Percentiles rank a stretch among this genome's conserved stretches.
phyloP scores from a whole-genome alignment of 2,329 filamentous ascomycete species.

The Trichoderma oligosporum region DNA sequence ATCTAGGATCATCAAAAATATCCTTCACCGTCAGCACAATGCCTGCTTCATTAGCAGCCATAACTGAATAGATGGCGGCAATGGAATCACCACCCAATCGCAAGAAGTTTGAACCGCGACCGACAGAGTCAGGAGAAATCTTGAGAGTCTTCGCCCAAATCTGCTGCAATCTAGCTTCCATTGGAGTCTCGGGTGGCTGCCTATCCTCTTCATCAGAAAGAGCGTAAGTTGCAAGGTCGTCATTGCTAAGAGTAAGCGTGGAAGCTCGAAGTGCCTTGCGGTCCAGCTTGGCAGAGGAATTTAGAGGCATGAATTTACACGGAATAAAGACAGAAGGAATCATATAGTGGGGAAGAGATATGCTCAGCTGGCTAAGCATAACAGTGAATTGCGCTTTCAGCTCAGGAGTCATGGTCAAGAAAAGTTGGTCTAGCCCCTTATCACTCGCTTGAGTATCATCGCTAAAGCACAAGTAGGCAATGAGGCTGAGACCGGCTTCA shows the following conservation, averaged over 20 bases:
- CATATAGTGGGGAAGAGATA: slow-evolving; percentile 23
- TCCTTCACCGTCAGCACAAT: background rate
- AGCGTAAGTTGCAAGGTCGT: background rate
- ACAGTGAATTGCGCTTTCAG: slow-evolving; percentile 14
- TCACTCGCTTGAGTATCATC: background rate
- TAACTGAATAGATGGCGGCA: background rate
- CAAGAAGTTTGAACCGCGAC: slow-evolving; percentile 15
- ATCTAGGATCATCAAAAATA: background rate
- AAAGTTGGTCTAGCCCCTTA: slow-evolving; percentile 3
- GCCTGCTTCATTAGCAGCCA: background rate
- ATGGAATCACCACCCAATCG: slow-evolving; percentile 5
- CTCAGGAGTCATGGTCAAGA: background rate
- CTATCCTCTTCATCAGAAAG: background rate
- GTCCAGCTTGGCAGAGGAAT: slow-evolving; percentile 23
- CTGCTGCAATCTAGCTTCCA: slow-evolving; percentile 6
- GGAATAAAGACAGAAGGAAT: slow-evolving; percentile 22
- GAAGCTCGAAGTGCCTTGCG: background rate
- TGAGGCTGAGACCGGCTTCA: background rate
- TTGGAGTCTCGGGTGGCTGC: background rate
- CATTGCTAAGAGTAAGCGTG: background rate
- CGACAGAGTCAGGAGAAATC: background rate
- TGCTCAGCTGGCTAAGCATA: slow-evolving; percentile 6
- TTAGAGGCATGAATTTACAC: slow-evolving; percentile 21
- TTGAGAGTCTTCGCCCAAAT: slow-evolving; percentile 22
- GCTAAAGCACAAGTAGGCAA: background rate